Base-by-base conservation (phyloP, 2,329 filamentous ascomycete genomes). In the Hawksworthiomyces lignivorus region DNA sequence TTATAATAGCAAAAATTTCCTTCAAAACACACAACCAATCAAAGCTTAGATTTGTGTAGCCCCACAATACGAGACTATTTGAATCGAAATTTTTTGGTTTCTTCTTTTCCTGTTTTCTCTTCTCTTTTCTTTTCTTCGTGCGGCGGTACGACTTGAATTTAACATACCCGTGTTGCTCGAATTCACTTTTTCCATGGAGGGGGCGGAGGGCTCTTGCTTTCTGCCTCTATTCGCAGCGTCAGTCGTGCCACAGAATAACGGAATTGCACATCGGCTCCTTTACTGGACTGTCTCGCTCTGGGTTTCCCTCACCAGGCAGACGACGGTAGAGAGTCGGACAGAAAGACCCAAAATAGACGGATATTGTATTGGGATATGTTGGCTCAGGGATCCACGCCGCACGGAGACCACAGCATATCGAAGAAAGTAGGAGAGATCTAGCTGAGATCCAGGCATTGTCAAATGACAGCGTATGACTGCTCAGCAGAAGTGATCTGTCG, bases 141-240 rank as follows among this genome's bases (percentile, higher is more conserved):
- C 83, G 83, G 84, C 82, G 80, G 79, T 78, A 81, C 77, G 72
- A 81, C 75, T 41, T 39, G 27, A 44, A 39, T 65, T 61, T 48
- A 67, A 72, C 69, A 65, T 69, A 60, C 77, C 82, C 82, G 79
- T 85, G 82, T 88, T 88, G 82, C 83, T 84, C 81, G 75, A 72
- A 71, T 80, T 69, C 47, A 44, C 40, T 37, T 8, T 20, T 39
- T 42, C 42, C 39, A 48, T 48, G 44, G 45, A 48, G 38, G 43
- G 35, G 45, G 35, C 27, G 36, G 24, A 33, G 36, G 29, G 20
- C 18, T 52, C 56, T 60, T 56, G 50, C 31, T 60, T 58, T 55
- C 63, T 66, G 79, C 72, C 70, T 69, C 73, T 69, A 56, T 57
- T 65, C 65, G 63, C 55, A 79, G 83, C 81, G 84, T 88, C 84